phyloP scores from a whole-genome alignment of 106 monocot species.

The Dioscorea dumetorum region DNA sequence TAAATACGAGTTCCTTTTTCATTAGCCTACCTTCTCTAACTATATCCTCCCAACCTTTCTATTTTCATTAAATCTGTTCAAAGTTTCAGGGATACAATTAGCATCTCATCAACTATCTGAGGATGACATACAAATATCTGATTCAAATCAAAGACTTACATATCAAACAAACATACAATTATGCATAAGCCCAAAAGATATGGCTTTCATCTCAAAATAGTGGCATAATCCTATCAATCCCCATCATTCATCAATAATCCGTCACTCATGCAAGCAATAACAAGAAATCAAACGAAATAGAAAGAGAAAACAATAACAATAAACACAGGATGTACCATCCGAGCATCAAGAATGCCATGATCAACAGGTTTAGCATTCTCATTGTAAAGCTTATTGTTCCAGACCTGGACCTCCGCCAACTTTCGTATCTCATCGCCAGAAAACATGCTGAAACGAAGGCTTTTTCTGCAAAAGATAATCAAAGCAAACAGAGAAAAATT shows the following conservation, averaged over 20 bases:
- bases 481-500: not conserved
- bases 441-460: slow-evolving; percentile 52
- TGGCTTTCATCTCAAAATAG: not conserved
- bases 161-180: not conserved
- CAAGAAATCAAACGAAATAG: not conserved
- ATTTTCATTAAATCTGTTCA: too few species aligned
- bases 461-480: slow-evolving; percentile 38
- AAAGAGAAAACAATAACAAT: not conserved
- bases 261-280: not conserved
- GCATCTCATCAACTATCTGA: not conserved
- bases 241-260: not conserved
- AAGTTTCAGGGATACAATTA: not conserved
- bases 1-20: too few species aligned
- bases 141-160: not conserved
- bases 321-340: slow-evolving; percentile 44
- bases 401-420: slow-evolving; percentile 77
- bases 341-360: slow-evolving; percentile 59
- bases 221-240: too few species aligned
- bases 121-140: not conserved
- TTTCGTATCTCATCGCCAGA: slow-evolving; percentile 74
- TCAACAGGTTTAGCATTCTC: slow-evolving; percentile 14
- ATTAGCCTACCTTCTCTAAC: too few species aligned
- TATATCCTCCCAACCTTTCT: too few species aligned
- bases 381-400: slow-evolving; percentile 54
- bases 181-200: not conserved